Evolutionary conservation across 1,139 yeast genomes (phyloP), one percentile per base, ranked within the genome.

Genomic region (Groenewaldozyma auringiensis): DNA sequence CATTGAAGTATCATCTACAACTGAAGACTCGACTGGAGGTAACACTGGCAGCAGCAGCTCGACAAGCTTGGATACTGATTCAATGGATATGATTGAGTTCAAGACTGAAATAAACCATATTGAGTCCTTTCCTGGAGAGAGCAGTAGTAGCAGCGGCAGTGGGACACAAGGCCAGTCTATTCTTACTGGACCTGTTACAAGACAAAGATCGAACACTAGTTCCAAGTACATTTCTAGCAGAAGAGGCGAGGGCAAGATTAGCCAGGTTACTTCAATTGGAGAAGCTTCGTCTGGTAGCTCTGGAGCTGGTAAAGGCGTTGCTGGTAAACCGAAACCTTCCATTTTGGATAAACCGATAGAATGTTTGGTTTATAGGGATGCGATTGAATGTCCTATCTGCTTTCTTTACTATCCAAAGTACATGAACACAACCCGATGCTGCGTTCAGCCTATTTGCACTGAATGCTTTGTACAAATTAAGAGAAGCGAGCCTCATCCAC

Each of bases 391-490:
- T 62, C 97, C 98, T 9, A 92, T 92, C 53, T 92, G 98, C 61
- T 92, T 92, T 63, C 72, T 92, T 20, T 86, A 75, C 60, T 86
- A 83, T 61, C 98, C 98, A 1, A 72, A 75, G 41, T 78, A 80
- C 57, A 67, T 89, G 54, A 92, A 92, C 66, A 64, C 75, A 44
- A 83, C 95, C n/a, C 72, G 95, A 41, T 92, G 98, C 64, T 92
- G 98, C 62, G 75, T 78, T 43, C 97, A 92, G 63, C 92, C 95
- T 2, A 88, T 92, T 20, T 92, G 98, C 65, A 77, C 96, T 1
- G 98, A 92, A 65, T 92, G 98, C 63, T 92, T 92, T 74, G 96
- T 89, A 6, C 97, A 89, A 63, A 88, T 92, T 61, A 88, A 85
- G 63, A 74, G 98, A 49, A 71, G 83, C 22, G 95, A 87, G n/a